Evolutionary conservation across 768 basidiomycete genomes (phyloP), one percentile per base, ranked within the genome.

Genomic region (Hericium coralloides): DNA sequence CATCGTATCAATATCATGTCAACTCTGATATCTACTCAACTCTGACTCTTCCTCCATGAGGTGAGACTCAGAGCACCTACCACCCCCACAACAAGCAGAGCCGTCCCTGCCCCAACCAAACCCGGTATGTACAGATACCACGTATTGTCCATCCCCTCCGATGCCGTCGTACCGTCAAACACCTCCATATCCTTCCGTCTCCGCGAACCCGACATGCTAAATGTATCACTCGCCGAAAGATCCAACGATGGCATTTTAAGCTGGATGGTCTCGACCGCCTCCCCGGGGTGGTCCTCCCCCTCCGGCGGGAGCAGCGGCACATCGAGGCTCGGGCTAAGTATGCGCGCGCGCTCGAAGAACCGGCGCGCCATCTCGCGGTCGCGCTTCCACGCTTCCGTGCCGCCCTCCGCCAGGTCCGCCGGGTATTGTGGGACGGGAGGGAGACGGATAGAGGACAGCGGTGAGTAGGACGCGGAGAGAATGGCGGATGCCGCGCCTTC

Each of bases 61-160:
- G 87, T 87, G 67, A 92, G 81, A 59, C 88, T 87, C 61, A 92
- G 69, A 6, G 85, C 85, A 2, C 89, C 87, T 20, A 91, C 83
- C 38, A 88, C 84, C 0, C 87, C 86, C 20, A 89, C 84, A 20
- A 90, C 85, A 45, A 90, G 75, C 55, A 92, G 66, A 47, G 89
- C 89, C 20, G 89, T 90, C n/a, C 89, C 89, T 23, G 89, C 89
- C 9, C 89, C 89, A 7, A 92, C 83, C 60, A 92, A 68, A 23
- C 87, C 84, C 3, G 89, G 89, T 41, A 92, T 72, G 58, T 89
- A 87, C 51, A 91, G 63, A 63, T 89, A 91, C 89, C 89, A 92
- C 22, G 87, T 77, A 68, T 75, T 80, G 55, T 89, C 87, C 39
- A 85, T 74, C 38, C 84, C 83, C 20, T 82, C 80, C 52, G 64